phyloP scores from a whole-genome alignment of 2,329 filamentous ascomycete species.

The Sporothrix variecibatus region DNA sequence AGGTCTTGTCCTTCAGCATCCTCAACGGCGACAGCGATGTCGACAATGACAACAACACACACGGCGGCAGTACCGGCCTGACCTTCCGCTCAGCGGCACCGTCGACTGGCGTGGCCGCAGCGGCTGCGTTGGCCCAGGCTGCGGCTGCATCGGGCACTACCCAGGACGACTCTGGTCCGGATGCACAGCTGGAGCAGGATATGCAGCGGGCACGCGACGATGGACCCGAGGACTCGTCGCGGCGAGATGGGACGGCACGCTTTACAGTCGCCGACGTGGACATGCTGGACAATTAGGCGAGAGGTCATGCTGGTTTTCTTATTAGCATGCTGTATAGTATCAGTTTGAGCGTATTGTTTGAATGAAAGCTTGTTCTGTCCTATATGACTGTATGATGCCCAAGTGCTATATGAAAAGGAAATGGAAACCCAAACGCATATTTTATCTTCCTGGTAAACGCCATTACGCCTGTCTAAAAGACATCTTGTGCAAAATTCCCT shows the following conservation, averaged over 20 bases:
- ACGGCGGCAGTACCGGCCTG: neutral
- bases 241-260: neutral
- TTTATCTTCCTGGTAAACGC: constrained; percentile 6
- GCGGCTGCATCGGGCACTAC: constrained; percentile 24
- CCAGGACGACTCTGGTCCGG: constrained; percentile 25
- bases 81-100: neutral
- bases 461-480: neutral
- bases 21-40: constrained; percentile 24
- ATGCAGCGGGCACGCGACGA: constrained; percentile 28
- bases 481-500: neutral
- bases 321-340: neutral
- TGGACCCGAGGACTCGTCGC: neutral
- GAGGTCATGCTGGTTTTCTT: neutral
- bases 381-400: neutral
- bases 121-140: constrained; percentile 28
- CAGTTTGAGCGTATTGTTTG: neutral
- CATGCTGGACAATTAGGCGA: constrained; percentile 24
- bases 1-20: constrained; percentile 29
- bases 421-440: neutral
- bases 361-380: neutral
- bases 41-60: neutral
- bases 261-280: constrained; percentile 19
- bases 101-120: constrained; percentile 25
- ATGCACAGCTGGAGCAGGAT: constrained; percentile 31
- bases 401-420: neutral